Percentiles rank a stretch among this genome's conserved stretches.
Evolutionary conservation across 495 filamentous ascomycete genomes (phyloP).

Genomic region (Glonium stellatum): DNA sequence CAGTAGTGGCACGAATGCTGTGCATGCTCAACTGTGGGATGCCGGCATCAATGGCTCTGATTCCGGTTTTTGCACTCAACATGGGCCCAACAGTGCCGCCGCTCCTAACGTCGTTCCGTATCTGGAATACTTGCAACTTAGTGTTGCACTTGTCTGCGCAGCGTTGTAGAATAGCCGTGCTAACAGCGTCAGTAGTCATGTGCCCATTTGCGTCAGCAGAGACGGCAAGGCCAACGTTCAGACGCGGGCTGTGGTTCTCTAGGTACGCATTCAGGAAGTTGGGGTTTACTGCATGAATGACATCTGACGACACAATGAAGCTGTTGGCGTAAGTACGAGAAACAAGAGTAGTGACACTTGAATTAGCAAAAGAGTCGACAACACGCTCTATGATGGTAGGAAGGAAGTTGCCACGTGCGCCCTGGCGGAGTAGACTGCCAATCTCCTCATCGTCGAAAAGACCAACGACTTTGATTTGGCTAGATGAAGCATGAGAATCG

Average conservation of each 20-base stretch:
- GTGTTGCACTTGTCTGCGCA: constrained; percentile 62
- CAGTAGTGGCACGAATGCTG: constrained; percentile 83
- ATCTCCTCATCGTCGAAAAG: constrained; percentile 98
- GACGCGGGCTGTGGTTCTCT: constrained; percentile 70
- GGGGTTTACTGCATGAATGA: constrained; percentile 90
- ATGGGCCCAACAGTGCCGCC: constrained; percentile 96
- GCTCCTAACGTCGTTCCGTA: constrained; percentile 78
- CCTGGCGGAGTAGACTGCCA: constrained; percentile 81
- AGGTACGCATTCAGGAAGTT: constrained; percentile 82
- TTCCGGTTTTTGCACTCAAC: constrained; percentile 71
- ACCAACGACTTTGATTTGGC: constrained; percentile 71
- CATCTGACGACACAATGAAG: constrained; percentile 88
- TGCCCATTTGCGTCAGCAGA: constrained; percentile 85
- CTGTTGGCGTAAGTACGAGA: constrained; percentile 84
- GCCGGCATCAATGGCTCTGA: constrained; percentile 81
- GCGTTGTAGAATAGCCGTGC: constrained; percentile 64
- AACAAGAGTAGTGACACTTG: constrained; percentile 48
- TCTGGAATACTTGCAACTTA: constrained; percentile 84
- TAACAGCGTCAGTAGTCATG: constrained; percentile 84
- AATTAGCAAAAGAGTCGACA: constrained; percentile 57
- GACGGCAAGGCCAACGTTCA: constrained; percentile 86
- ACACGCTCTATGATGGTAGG: constrained; percentile 71
- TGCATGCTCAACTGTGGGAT: constrained; percentile 95
- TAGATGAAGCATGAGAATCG: constrained; percentile 32
- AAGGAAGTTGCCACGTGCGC: constrained; percentile 82